Percentiles rank a stretch among this genome's conserved stretches.
phyloP scores from a whole-genome alignment of 140 eudicot genomes.

The Bidens hawaiensis region DNA sequence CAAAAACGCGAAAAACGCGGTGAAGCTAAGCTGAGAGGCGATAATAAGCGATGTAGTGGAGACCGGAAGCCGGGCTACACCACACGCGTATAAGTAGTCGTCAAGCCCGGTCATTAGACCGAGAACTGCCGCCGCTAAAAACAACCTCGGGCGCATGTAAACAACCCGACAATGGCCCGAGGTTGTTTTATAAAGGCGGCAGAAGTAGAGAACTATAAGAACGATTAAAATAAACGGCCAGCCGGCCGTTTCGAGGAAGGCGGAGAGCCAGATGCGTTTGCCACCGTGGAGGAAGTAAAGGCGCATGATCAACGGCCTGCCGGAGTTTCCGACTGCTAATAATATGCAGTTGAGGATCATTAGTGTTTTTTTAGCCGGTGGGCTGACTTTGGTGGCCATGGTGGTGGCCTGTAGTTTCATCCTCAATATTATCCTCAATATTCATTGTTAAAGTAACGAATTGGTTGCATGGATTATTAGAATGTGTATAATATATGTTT shows the following conservation, averaged over 20 bases:
- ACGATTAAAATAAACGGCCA: slow-evolving; percentile 35
- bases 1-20: slow-evolving; percentile 42
- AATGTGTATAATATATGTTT: no score
- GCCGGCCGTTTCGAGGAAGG: slow-evolving; percentile 37
- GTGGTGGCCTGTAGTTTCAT: no score
- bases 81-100: slow-evolving; percentile 41
- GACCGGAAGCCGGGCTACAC: slow-evolving; percentile 38
- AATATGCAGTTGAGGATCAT: slow-evolving; percentile 34
- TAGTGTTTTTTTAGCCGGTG: slow-evolving; percentile 26
- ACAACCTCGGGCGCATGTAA: slow-evolving; percentile 27
- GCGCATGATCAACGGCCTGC: slow-evolving; percentile 52
- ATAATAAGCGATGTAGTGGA: slow-evolving; percentile 45
- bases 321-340: slow-evolving; percentile 38
- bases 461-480: no score
- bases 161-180: no score
- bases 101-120: slow-evolving; percentile 38
- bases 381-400: slow-evolving; percentile 21
- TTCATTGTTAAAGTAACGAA: no score
- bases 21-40: slow-evolving; percentile 47
- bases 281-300: slow-evolving; percentile 63
- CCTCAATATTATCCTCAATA: no score
- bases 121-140: slow-evolving; percentile 19
- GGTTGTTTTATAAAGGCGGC: slow-evolving; percentile 10
- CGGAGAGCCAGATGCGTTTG: slow-evolving; percentile 45
- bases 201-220: slow-evolving; percentile 16